Evolutionary conservation across 2,329 filamentous ascomycete species (phyloP), one percentile per base, ranked within the genome.

Genomic region (Fusarium poae): DNA sequence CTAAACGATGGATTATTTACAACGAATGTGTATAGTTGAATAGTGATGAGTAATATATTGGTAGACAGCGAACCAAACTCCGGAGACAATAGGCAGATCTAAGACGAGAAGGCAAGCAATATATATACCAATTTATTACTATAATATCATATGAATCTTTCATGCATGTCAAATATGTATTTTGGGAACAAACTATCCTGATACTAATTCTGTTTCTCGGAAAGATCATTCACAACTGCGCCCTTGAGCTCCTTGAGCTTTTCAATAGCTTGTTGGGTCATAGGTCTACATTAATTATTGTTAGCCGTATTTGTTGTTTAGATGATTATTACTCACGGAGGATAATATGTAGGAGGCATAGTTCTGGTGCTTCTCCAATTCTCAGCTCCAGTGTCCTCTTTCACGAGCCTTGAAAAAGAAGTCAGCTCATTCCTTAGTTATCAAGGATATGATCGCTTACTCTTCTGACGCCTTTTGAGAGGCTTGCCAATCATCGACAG

Each of bases 241-340:
- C 60, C 60, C 2, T 57, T 39, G 10, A 63, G n/a, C 30, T 58
- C 60, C 30, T 63, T 63, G 2, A 63, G 21, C 12, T 63, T 63
- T 3, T 57, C 60, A 9, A 63, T 63, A 10, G 60, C 60, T 15
- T 63, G 42, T 2, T 43, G 23, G 3, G 60, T 63, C 60, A 63
- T 63, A 2, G 60, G 60, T 0, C 60, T 63, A 3, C 2, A n/a
- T 6, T 0, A 0, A 15, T 2, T 2, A n/a, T 2, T 4, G 15
- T 63, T 1, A 63, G 43, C 0, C n/a, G 1, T 16, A 7, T 6
- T 4, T 13, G 1, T 10, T 1, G 3, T 4, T 4, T 0, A 5
- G 1, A 6, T 6, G 3, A 1, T 11, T 0, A 5, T 7, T 18
- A 39, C 50, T 23, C 37, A 63, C 60, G 60, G 60, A 16, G 60